These are phyloP conservation scores for Mucor piriformis DNA, from an alignment of 371 early-diverging fungal species.

Conservation along the genomic window DNA sequence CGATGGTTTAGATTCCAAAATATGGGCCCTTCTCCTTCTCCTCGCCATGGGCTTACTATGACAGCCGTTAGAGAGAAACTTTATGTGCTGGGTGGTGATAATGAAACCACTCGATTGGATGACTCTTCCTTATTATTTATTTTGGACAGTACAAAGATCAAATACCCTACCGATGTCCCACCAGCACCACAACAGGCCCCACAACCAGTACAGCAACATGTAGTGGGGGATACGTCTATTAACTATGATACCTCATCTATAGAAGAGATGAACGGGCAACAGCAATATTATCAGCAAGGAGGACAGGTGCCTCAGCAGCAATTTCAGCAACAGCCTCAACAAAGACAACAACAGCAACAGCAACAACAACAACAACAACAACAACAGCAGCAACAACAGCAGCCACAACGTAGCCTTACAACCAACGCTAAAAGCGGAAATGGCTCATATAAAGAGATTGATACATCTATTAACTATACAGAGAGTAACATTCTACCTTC, in stretches of 20 bases:
- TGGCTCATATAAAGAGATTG: slow-evolving; percentile 3
- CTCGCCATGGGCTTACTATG: slow-evolving; percentile 66
- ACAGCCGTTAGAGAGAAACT: slow-evolving; percentile 66
- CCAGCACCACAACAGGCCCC: slow-evolving; percentile 11
- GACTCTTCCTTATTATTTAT: slow-evolving; percentile 59
- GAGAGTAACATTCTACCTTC: slow-evolving; percentile 6
- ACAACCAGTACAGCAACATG: slow-evolving; percentile 17
- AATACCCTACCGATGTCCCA: slow-evolving; percentile 62
- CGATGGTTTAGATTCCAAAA: slow-evolving; percentile 79
- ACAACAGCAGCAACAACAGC: slow-evolving; percentile 1
- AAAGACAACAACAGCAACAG: slow-evolving; percentile 2
- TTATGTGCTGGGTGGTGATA: slow-evolving; percentile 70
- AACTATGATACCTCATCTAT: not conserved
- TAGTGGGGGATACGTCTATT: slow-evolving; percentile 1
- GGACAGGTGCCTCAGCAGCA: not conserved
- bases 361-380: not conserved
- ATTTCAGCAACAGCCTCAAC: slow-evolving; percentile 2
- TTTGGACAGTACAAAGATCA: slow-evolving; percentile 76
- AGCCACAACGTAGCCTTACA: not conserved
- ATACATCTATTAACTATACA: slow-evolving; percentile 1
- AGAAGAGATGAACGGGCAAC: slow-evolving; percentile 1
- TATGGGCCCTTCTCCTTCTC: slow-evolving; percentile 69
- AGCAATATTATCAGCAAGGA: slow-evolving; percentile 22
- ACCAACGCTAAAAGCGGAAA: not conserved
- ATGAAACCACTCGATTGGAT: slow-evolving; percentile 49